A percentile compares a stretch with the other conserved stretches of the same genome.
phyloP scores from a whole-genome alignment of 345 rosid genomes.

The Schrenkiella parvula region DNA sequence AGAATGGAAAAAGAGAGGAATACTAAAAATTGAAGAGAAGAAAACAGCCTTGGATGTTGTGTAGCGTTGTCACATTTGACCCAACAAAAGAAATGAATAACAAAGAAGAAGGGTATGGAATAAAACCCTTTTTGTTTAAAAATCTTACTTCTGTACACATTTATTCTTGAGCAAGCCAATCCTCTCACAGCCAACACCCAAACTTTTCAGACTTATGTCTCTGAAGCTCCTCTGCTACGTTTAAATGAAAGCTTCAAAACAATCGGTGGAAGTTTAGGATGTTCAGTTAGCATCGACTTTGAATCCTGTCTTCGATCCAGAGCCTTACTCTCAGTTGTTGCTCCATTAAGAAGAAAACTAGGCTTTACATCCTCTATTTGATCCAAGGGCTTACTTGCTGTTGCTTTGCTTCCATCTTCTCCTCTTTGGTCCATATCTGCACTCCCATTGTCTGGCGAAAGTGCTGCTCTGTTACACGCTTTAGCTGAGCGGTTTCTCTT shows the following conservation, averaged over 20 bases:
- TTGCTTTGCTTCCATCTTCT: slow-evolving; percentile 8
- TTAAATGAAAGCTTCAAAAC: slow-evolving; percentile 28
- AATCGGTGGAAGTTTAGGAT: slow-evolving; percentile 31
- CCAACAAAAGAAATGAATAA: neutral
- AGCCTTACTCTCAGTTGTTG: slow-evolving; percentile 11
- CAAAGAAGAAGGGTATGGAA: neutral
- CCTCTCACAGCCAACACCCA: neutral
- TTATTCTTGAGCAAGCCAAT: slow-evolving; percentile 25
- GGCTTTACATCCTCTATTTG: slow-evolving; percentile 25
- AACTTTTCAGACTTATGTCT: slow-evolving; percentile 7
- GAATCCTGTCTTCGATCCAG: slow-evolving; percentile 1
- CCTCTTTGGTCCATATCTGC: slow-evolving; percentile 10
- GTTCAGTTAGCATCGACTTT: slow-evolving; percentile 3
- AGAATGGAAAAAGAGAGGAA: neutral
- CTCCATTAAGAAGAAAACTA: slow-evolving; percentile 17
- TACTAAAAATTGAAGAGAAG: neutral
- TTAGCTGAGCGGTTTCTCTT: slow-evolving; percentile 25
- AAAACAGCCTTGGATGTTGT: neutral
- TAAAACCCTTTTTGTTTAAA: neutral
- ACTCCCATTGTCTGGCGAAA: slow-evolving; percentile 10
- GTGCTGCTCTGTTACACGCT: neutral
- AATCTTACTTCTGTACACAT: slow-evolving; percentile 22
- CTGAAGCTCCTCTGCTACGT: slow-evolving; percentile 14
- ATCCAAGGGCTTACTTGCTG: slow-evolving; percentile 23
- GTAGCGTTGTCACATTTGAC: slow-evolving; percentile 6